These are phyloP conservation scores for Citrus mangshanensis DNA, from an alignment of 345 rosid species.

Conservation along the genomic window DNA sequence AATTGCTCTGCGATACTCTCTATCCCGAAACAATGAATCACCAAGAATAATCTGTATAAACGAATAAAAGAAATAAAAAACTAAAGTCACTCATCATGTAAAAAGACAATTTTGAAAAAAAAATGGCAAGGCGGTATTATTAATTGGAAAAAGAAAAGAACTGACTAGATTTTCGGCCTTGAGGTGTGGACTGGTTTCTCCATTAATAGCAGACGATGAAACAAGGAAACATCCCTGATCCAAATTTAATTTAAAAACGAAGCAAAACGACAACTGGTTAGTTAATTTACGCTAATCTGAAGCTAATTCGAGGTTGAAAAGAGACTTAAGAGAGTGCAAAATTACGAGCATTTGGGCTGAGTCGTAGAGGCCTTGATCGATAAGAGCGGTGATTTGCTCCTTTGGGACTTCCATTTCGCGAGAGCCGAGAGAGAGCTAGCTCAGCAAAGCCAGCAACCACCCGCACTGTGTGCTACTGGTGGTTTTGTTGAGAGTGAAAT, in stretches of 20 bases:
- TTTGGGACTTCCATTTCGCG: constrained; percentile 72
- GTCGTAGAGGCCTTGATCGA: constrained; percentile 68
- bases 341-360: constrained; percentile 89
- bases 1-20: constrained; percentile 83
- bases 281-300: background rate
- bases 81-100: background rate
- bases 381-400: constrained; percentile 70
- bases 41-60: constrained; percentile 77
- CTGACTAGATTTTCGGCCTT: constrained; percentile 86
- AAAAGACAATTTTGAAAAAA: background rate
- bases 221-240: constrained; percentile 81
- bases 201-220: constrained; percentile 65
- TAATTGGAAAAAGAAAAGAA: background rate
- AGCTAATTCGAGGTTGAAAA: constrained; percentile 10
- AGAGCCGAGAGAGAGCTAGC: background rate
- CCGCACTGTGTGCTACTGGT: background rate
- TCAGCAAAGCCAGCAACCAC: no score
- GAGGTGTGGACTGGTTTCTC: constrained; percentile 76
- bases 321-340: background rate
- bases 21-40: constrained; percentile 76
- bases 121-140: no score
- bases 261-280: background rate
- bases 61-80: background rate
- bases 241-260: background rate
- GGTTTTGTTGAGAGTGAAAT: background rate